phyloP scores from a whole-genome alignment of 2,329 filamentous ascomycete genomes.

The Pestalotiopsis sp. region DNA sequence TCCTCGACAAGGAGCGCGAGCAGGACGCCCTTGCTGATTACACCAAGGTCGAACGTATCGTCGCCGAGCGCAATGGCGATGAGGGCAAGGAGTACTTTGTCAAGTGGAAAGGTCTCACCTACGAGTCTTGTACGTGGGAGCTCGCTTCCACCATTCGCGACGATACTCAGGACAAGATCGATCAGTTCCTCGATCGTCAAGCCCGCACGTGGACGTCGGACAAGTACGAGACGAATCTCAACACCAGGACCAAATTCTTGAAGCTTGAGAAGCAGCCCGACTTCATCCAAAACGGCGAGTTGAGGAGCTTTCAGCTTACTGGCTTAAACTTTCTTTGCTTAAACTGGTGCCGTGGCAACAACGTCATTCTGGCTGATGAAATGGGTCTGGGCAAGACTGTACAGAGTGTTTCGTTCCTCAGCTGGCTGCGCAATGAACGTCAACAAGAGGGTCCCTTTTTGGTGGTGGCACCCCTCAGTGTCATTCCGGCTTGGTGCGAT shows the following conservation, averaged over 20 bases:
- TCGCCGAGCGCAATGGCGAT: constrained; percentile 79
- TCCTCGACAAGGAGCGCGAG: constrained; percentile 90
- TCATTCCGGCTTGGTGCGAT: constrained; percentile 97
- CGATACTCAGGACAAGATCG: constrained; percentile 86
- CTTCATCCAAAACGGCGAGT: constrained; percentile 82
- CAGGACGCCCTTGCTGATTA: constrained; percentile 88
- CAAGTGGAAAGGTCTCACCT: constrained; percentile 95
- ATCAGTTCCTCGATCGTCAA: constrained; percentile 84
- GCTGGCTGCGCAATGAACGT: constrained; percentile 91
- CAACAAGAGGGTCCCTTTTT: constrained; percentile 93
- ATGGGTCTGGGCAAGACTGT: constrained; percentile 99
- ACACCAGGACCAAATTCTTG: constrained; percentile 73
- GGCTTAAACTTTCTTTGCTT: constrained; percentile 94
- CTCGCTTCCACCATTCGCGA: constrained; percentile 72
- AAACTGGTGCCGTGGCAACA: constrained; percentile 93
- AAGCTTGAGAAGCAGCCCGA: constrained; percentile 80
- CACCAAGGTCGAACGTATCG: constrained; percentile 90
- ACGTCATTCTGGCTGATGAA: constrained; percentile 96
- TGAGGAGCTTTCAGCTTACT: constrained; percentile 91
- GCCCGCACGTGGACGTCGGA: constrained; percentile 82
- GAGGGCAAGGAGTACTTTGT: constrained; percentile 87
- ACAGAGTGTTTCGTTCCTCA: constrained; percentile 95
- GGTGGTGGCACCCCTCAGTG: constrained; percentile 95
- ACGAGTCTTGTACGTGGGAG: constrained; percentile 97
- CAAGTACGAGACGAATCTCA: constrained; percentile 72